Evolutionary conservation across 2,329 filamentous ascomycete species (phyloP).

Genomic region (Nemania diffusa): DNA sequence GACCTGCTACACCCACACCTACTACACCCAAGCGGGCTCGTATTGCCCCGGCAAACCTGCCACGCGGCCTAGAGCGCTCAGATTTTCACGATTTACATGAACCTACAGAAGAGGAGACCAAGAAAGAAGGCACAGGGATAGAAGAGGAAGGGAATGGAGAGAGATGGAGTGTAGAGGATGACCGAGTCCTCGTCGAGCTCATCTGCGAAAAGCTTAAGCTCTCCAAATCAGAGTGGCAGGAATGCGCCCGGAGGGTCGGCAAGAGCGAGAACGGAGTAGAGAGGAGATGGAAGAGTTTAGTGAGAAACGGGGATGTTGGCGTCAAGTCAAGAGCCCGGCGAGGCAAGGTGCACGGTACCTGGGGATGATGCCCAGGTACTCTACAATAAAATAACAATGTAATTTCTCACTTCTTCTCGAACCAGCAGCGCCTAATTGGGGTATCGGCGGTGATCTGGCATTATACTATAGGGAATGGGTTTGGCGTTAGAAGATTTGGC

Average conservation of each 20-base stretch:
- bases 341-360: conserved; percentile 64
- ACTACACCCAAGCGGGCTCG: conserved; percentile 70
- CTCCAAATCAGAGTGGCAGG: conserved; percentile 72
- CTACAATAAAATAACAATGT: not conserved
- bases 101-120: conserved; percentile 44
- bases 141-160: conserved; percentile 59
- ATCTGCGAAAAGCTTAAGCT: conserved; percentile 74
- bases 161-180: conserved; percentile 71
- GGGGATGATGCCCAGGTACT: conserved; percentile 52
- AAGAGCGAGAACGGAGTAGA: conserved; percentile 68
- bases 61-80: conserved; percentile 66
- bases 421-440: conserved; percentile 1
- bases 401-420: conserved; percentile 7
- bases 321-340: conserved; percentile 63
- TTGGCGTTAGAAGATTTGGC: conserved; percentile 30
- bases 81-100: conserved; percentile 66
- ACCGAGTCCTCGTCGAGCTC: conserved; percentile 72
- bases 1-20: conserved; percentile 49
- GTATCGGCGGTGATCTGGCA: conserved; percentile 7
- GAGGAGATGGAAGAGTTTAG: conserved; percentile 71
- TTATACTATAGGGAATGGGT: conserved; percentile 14
- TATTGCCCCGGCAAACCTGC: conserved; percentile 69
- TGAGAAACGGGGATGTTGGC: conserved; percentile 68
- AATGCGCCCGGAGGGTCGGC: conserved; percentile 72
- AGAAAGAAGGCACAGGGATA: conserved; percentile 52